phyloP scores from a whole-genome alignment of 306 rosid species.

The barrel medic (Medicago truncatula) region DNA sequence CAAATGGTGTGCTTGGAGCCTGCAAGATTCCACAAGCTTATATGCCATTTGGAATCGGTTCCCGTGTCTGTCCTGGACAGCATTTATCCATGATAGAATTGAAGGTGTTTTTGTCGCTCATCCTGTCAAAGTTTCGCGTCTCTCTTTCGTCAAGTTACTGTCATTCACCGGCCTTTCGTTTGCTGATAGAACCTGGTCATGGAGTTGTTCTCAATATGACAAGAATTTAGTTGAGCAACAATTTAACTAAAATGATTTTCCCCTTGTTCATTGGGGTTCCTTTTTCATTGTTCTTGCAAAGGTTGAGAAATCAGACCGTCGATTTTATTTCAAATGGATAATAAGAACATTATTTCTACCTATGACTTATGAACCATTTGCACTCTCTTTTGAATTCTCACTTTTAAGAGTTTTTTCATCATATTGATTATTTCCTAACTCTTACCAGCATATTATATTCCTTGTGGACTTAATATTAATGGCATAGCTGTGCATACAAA shows the following conservation, averaged over 20 bases:
- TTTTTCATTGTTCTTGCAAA: background rate
- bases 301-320: background rate
- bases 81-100: constrained; percentile 6
- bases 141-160: constrained; percentile 44
- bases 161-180: constrained; percentile 44
- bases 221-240: constrained; percentile 34
- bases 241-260: background rate
- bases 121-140: constrained; percentile 8
- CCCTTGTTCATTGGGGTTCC: background rate
- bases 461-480: no score
- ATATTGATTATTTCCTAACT: no score
- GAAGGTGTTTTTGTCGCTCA: background rate
- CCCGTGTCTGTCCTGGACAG: constrained; percentile 65
- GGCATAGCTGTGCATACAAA: no score
- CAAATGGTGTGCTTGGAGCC: constrained; percentile 58
- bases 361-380: background rate
- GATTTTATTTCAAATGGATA: background rate
- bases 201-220: constrained; percentile 50
- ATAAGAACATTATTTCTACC: background rate
- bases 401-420: no score
- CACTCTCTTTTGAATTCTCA: no score
- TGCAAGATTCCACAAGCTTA: constrained; percentile 61
- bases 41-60: constrained; percentile 66
- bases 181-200: constrained; percentile 48
- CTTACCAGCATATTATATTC: no score